phyloP scores from a whole-genome alignment of 106 monocot genomes.

The Dendrobium nobile region DNA sequence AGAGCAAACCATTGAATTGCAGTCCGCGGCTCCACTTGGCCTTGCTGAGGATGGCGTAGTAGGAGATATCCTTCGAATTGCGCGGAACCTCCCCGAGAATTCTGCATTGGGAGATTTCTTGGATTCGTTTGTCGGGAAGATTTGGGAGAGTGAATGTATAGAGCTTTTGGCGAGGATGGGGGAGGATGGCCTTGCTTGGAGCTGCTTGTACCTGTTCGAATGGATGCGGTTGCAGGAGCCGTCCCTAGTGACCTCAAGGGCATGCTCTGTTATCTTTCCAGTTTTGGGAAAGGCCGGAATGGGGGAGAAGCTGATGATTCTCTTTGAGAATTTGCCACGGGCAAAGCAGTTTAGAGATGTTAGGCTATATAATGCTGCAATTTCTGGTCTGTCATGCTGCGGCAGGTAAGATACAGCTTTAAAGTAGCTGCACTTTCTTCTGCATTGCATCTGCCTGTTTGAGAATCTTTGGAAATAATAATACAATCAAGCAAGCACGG shows the following conservation, averaged over 20 bases:
- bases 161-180: conserved; percentile 64
- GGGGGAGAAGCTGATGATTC: conserved; percentile 61
- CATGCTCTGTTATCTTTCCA: conserved; percentile 55
- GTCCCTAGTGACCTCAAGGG: conserved; percentile 34
- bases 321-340: conserved; percentile 61
- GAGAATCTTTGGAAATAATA: neutral
- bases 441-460: neutral
- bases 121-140: conserved; percentile 36
- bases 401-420: conserved; percentile 38
- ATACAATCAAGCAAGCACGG: neutral
- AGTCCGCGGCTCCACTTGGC: neutral
- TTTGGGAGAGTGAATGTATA: conserved; percentile 70
- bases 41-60: conserved; percentile 14
- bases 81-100: conserved; percentile 50
- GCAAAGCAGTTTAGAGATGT: conserved; percentile 58
- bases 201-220: conserved; percentile 63
- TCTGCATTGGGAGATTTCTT: conserved; percentile 51
- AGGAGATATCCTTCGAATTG: conserved; percentile 46
- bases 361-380: conserved; percentile 71
- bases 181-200: conserved; percentile 41
- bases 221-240: conserved; percentile 86
- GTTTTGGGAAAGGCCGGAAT: conserved; percentile 49
- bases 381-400: conserved; percentile 55
- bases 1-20: neutral
- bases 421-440: neutral